Conservation (phyloP, 495 filamentous ascomycete genomes). For the Trichoderma virens region DNA sequence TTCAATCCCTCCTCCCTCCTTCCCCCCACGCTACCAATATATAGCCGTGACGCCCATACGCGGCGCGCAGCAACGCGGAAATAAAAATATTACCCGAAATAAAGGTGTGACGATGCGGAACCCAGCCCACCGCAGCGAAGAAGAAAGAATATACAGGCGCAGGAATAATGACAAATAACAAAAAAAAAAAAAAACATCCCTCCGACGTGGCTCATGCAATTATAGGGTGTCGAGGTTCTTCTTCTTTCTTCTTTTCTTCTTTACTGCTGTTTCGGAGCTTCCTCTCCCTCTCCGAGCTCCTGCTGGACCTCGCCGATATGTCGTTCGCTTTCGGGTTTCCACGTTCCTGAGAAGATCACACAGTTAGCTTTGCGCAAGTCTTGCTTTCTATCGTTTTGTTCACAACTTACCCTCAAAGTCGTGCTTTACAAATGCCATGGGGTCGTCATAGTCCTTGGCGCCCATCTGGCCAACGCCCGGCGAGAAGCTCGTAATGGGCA, state of each 20-base stretch:
- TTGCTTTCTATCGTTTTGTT: background rate
- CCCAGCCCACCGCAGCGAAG: background rate
- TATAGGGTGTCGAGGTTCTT: background rate
- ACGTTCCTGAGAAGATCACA: conserved; percentile 51
- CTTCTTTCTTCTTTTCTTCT: background rate
- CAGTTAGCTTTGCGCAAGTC: conserved; percentile 14
- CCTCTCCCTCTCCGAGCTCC: conserved; percentile 10
- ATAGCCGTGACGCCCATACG: background rate
- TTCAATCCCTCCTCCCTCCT: too few species aligned
- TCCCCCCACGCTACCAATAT: background rate
- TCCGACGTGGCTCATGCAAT: background rate
- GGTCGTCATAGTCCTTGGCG: conserved; percentile 81
- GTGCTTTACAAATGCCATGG: conserved; percentile 97
- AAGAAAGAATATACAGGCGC: conserved; percentile 11
- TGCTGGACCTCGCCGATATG: conserved; percentile 43
- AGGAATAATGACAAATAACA: background rate
- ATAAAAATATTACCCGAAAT: conserved; percentile 14
- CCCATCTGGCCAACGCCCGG: conserved; percentile 92
- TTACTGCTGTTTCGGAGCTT: background rate
- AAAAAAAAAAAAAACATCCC: background rate
- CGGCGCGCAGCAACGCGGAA: background rate
- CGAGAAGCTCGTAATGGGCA: conserved; percentile 96
- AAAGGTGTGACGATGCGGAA: background rate
- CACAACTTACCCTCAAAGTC: conserved; percentile 73
- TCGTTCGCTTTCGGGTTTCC: conserved; percentile 66